Evolutionary conservation across 1,284 basidiomycete genomes (phyloP), one percentile per base, ranked within the genome.

Genomic region (Apiotrichum porosum): DNA sequence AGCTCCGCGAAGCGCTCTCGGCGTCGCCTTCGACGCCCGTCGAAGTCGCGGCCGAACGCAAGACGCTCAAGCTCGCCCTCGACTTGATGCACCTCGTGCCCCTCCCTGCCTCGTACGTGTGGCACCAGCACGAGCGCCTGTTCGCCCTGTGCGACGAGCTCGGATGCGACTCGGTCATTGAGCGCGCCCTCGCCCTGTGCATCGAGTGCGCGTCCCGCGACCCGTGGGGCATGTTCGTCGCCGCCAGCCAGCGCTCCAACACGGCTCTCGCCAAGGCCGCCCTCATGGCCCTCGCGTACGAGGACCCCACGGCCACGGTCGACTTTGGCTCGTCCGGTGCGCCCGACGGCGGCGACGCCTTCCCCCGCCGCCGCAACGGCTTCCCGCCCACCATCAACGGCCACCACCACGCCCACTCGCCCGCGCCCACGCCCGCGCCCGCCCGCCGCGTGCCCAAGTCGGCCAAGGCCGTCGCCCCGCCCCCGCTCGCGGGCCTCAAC

Each of bases 21-120:
- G n/a, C 22, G 17, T 26, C n/a, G 13, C 2, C 39, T 14, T n/a
- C n/a, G n/a, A n/a, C n/a, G n/a, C n/a, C n/a, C n/a, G n/a, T n/a
- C n/a, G n/a, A n/a, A n/a, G 30, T 22, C 24, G 18, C 43, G 23
- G 41, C 49, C 17, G n/a, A 40, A 36, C 42, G 49, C 40, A 44
- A 48, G 46, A 31, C 41, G 12, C 45, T 58, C 48, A 48, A 56
- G 42, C 35, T 50, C 42, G 35, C 37, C 15, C 51, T 56, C 36
- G 49, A 58, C 51, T 32, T 58, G 28, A 52, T 58, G 46, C 43
- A 51, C 46, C 9, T 28, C 21, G 39, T 46, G 13, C 42, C 51
- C 38, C 48, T 56, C 26, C 57, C 57, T 3, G 26, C 44, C 37
- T 9, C 18, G 39, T 32, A 18, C 26, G 31, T 57, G 21, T 56